A percentile compares a stretch with the other conserved stretches of the same genome.
These are phyloP conservation scores for Acrocalymma vagum DNA, from an alignment of 2,329 filamentous ascomycete genomes.

Conservation along the genomic window DNA sequence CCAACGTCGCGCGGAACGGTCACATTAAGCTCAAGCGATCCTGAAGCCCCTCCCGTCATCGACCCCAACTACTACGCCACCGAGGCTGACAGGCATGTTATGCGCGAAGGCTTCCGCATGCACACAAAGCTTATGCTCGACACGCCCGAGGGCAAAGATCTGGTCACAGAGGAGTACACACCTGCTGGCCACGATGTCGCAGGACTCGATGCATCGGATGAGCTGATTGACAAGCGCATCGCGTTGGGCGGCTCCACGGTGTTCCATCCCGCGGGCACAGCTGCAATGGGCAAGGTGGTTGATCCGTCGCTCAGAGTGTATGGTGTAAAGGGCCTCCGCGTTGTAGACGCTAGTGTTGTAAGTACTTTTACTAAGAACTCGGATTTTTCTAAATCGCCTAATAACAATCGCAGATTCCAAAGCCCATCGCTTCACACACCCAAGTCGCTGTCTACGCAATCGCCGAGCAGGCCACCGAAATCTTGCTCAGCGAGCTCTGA, in stretches of 20 bases:
- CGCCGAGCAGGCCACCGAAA: constrained; percentile 6
- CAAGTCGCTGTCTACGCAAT: constrained; percentile 32
- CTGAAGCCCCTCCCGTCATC: constrained; percentile 57
- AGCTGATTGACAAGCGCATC: constrained; percentile 61
- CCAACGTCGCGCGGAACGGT: constrained; percentile 56
- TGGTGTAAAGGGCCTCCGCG: constrained; percentile 60
- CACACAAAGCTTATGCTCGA: constrained; percentile 49
- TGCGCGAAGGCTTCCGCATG: constrained; percentile 61
- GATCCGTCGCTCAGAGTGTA: constrained; percentile 60
- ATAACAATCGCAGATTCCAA: constrained; percentile 21
- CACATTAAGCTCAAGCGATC: constrained; percentile 61
- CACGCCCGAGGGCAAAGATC: constrained; percentile 56
- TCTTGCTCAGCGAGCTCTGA: not conserved
- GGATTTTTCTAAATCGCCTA: not conserved
- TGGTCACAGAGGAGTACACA: constrained; percentile 49
- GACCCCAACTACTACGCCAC: constrained; percentile 62
- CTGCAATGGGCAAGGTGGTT: constrained; percentile 62
- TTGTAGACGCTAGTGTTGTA: constrained; percentile 46
- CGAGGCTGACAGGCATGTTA: constrained; percentile 55
- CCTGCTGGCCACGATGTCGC: constrained; percentile 47
- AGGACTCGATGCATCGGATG: constrained; percentile 53
- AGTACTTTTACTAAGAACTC: constrained; percentile 6
- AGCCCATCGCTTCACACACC: constrained; percentile 30
- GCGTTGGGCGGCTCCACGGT: constrained; percentile 51
- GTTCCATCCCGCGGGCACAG: constrained; percentile 68